A percentile compares a stretch with the other conserved stretches of the same genome.
Conservation (phyloP, 352 stramenopile species). For the Globisporangium emineosum region DNA sequence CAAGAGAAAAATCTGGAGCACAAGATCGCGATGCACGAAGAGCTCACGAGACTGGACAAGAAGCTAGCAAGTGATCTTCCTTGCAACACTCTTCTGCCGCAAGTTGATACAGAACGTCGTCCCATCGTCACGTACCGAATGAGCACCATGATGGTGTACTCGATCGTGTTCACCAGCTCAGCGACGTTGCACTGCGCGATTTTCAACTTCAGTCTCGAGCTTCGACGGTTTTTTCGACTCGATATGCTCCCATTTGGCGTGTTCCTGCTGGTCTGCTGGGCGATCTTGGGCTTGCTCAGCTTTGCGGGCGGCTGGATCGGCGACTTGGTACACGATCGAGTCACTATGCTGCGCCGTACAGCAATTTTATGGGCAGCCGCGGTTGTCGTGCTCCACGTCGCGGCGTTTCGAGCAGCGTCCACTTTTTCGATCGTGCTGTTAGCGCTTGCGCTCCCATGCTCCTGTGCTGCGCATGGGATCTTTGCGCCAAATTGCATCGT, state of each 20-base stretch:
- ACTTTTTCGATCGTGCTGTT: constrained; percentile 34
- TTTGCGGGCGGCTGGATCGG: constrained; percentile 53
- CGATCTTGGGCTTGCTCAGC: constrained; percentile 44
- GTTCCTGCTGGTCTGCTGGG: constrained; percentile 54
- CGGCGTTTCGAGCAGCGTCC: constrained; percentile 25
- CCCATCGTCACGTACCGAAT: constrained; percentile 23
- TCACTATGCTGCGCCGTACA: constrained; percentile 37
- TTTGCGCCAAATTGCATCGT: constrained; percentile 52
- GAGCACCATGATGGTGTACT: constrained; percentile 31
- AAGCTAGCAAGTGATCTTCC: neutral
- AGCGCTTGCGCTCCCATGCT: constrained; percentile 31
- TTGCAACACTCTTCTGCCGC: constrained; percentile 3
- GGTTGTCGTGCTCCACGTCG: constrained; percentile 43
- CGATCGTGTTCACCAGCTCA: constrained; percentile 52
- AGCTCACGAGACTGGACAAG: constrained; percentile 10
- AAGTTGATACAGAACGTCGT: constrained; percentile 2
- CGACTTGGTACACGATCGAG: constrained; percentile 40
- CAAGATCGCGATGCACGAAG: constrained; percentile 23
- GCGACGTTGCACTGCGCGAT: constrained; percentile 57
- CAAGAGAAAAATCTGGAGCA: constrained; percentile 16
- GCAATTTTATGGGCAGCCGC: constrained; percentile 44
- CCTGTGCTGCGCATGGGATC: constrained; percentile 44
- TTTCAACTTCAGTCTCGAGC: constrained; percentile 55
- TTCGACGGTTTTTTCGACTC: constrained; percentile 45
- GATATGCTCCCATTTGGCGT: constrained; percentile 52